A percentile compares a stretch with the other conserved stretches of the same genome.
Evolutionary conservation across 1,139 yeast genomes (phyloP).

Genomic region (Suhomyces guaymorum): DNA sequence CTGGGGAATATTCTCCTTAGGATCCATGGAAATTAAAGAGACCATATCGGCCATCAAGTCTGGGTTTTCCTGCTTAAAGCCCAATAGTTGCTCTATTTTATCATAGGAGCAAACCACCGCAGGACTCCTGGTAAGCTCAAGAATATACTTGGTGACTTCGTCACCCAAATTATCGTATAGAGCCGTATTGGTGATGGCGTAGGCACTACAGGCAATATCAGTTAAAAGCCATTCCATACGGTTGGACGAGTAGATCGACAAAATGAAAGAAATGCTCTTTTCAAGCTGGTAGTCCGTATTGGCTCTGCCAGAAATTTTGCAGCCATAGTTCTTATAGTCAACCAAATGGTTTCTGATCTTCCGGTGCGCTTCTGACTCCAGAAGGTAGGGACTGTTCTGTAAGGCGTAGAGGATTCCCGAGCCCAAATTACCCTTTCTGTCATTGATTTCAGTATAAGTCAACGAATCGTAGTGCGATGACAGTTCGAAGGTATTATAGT

Average conservation of each 20-base stretch:
- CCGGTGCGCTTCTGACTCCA: slow-evolving; percentile 23
- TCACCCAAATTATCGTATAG: slow-evolving; percentile 45
- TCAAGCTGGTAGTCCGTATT: slow-evolving; percentile 15
- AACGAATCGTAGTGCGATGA: slow-evolving; percentile 21
- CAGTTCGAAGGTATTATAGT: slow-evolving; percentile 29
- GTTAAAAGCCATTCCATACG: slow-evolving; percentile 42
- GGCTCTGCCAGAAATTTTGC: slow-evolving; percentile 5
- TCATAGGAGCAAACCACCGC: slow-evolving; percentile 35
- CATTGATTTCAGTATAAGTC: slow-evolving; percentile 25
- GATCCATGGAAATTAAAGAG: slow-evolving; percentile 40
- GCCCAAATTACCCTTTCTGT: slow-evolving; percentile 28
- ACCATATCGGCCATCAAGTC: slow-evolving; percentile 30
- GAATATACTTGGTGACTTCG: slow-evolving; percentile 35
- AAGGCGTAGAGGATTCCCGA: slow-evolving; percentile 36
- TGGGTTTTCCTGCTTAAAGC: slow-evolving; percentile 29
- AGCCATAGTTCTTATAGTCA: slow-evolving; percentile 22
- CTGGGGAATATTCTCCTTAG: slow-evolving; percentile 12
- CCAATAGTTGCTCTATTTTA: slow-evolving; percentile 29
- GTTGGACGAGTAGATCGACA: slow-evolving; percentile 38
- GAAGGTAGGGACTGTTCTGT: slow-evolving; percentile 28
- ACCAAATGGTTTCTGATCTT: slow-evolving; percentile 30
- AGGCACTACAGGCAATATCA: slow-evolving; percentile 40
- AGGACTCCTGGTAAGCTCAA: slow-evolving; percentile 38
- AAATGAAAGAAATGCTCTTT: slow-evolving; percentile 29
- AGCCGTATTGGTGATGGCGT: slow-evolving; percentile 39